Conservation (phyloP, 2,329 filamentous ascomycete genomes). For the Ascosphaera pollenicola region DNA sequence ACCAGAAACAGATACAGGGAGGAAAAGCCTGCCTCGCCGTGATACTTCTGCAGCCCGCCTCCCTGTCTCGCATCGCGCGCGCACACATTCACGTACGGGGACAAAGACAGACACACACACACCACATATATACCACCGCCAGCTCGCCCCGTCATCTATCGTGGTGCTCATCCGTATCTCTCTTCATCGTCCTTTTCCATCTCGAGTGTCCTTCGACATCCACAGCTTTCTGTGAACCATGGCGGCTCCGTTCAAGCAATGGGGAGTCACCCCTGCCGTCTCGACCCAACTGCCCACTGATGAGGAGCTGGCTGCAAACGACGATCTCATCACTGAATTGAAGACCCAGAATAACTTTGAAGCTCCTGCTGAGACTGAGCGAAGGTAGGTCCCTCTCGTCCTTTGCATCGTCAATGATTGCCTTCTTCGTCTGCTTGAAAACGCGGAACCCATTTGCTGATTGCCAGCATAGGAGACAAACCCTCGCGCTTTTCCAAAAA, state of each 20-base stretch:
- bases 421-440: not conserved
- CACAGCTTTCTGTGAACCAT: constrained; percentile 7
- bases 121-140: not conserved
- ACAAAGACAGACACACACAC: not conserved
- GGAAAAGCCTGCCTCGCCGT: too few species aligned
- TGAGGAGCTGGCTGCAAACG: constrained; percentile 53
- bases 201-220: too few species aligned
- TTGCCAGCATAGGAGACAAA: constrained; percentile 32
- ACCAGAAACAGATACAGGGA: too few species aligned
- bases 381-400: constrained; percentile 34
- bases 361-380: constrained; percentile 56
- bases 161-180: too few species aligned
- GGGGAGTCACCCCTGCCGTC: constrained; percentile 69
- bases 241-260: constrained; percentile 23
- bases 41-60: too few species aligned
- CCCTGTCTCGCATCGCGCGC: too few species aligned
- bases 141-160: too few species aligned
- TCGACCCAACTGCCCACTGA: constrained; percentile 56
- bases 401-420: not conserved
- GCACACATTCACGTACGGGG: too few species aligned
- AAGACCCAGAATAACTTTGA: constrained; percentile 87
- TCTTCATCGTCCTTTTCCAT: too few species aligned
- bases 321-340: constrained; percentile 61
- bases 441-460: not conserved
- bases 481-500: constrained; percentile 53